phyloP scores from a whole-genome alignment of 2,329 filamentous ascomycete genomes.

The Phaeosphaeria sp. region DNA sequence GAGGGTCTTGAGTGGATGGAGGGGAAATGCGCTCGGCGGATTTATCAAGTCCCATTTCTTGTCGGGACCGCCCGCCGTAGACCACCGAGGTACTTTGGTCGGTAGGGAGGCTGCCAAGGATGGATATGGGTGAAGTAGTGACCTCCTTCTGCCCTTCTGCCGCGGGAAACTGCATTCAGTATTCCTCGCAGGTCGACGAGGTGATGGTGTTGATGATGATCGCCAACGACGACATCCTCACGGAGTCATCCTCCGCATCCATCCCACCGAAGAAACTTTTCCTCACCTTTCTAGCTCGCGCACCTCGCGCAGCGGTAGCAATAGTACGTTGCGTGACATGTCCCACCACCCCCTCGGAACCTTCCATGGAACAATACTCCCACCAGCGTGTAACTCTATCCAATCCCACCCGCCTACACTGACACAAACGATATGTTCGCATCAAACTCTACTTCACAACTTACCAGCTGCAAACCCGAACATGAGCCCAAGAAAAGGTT shows the following conservation, averaged over 20 bases:
- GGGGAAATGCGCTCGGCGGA: neutral
- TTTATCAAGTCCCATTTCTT: neutral
- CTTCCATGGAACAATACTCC: neutral
- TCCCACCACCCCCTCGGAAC: neutral
- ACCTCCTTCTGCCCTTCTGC: too few species aligned
- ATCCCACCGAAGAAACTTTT: neutral
- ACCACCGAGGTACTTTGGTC: neutral
- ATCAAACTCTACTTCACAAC: neutral
- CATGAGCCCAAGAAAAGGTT: too few species aligned
- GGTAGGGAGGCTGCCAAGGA: too few species aligned
- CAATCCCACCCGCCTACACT: neutral
- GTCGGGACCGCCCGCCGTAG: neutral
- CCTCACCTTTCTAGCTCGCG: neutral
- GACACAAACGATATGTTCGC: neutral
- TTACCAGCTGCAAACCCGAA: too few species aligned
- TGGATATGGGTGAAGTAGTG: too few species aligned
- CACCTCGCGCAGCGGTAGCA: neutral
- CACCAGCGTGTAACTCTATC: neutral
- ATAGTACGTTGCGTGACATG: neutral
- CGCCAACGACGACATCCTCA: neutral
- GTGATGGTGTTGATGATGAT: too few species aligned
- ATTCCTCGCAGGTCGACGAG: too few species aligned
- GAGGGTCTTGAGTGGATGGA: neutral
- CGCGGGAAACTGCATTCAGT: too few species aligned
- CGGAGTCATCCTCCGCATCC: neutral